Conservation (phyloP, 495 filamentous ascomycete species). For the Paragyromitra xinjiangensis region DNA sequence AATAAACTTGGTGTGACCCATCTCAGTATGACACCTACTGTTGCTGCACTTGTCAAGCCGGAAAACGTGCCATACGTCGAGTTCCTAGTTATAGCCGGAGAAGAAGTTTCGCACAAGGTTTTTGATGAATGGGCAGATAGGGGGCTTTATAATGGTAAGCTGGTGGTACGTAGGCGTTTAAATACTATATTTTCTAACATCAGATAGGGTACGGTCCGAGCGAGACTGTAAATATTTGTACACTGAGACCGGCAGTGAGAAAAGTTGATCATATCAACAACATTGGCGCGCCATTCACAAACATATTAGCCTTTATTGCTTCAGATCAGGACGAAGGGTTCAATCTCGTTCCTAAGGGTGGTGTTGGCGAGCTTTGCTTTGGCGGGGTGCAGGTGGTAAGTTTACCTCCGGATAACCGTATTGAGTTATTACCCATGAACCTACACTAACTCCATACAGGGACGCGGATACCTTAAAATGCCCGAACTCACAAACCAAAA, state of each 20-base stretch:
- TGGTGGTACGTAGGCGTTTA: too few species aligned
- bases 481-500: slow-evolving; percentile 65
- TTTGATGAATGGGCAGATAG: slow-evolving; percentile 71
- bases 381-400: slow-evolving; percentile 78
- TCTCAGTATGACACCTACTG: slow-evolving; percentile 78
- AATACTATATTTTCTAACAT: background rate
- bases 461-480: slow-evolving; percentile 73
- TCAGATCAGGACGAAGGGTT: slow-evolving; percentile 59
- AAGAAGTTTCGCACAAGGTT: slow-evolving; percentile 73
- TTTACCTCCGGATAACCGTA: background rate
- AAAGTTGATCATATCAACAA: slow-evolving; percentile 64
- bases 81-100: slow-evolving; percentile 76
- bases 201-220: slow-evolving; percentile 71
- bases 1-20: slow-evolving; percentile 71
- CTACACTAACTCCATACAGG: slow-evolving; percentile 26
- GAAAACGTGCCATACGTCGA: slow-evolving; percentile 69
- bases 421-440: slow-evolving; percentile 1
- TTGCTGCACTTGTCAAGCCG: slow-evolving; percentile 73
- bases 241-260: slow-evolving; percentile 64
- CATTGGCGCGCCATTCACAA: slow-evolving; percentile 72
- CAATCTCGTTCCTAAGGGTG: slow-evolving; percentile 69
- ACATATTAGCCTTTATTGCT: slow-evolving; percentile 76
- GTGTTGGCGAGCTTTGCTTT: slow-evolving; percentile 80
- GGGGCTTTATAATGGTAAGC: slow-evolving; percentile 71
- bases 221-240: slow-evolving; percentile 80